Base-by-base conservation (phyloP, 805 yeast species). In the Candida tibetensis region DNA sequence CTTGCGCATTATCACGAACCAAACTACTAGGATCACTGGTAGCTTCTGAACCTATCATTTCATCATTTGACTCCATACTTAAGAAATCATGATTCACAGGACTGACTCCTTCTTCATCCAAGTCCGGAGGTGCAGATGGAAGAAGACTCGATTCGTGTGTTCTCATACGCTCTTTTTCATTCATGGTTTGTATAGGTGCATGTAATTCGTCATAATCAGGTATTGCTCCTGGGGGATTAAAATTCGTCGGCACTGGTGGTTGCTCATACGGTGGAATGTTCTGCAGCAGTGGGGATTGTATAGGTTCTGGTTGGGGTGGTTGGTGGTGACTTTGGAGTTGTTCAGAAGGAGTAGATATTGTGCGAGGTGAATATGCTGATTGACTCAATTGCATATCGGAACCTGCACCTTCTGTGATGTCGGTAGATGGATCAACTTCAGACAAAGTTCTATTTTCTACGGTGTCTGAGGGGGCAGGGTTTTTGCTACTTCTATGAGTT, bases 81-180 rank as follows among this genome's bases (percentile, higher is more conserved):
- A 28, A 27, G 13, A 41, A 21, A 30, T 23, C 30, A 10, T 38
- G 28, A 21, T 34, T 34, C 19, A 41, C 40, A 16, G 42, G 45
- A 17, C 44, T 41, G 12, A 37, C 28, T 1, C 53, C 57, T 5
- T 52, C 57, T 5, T 48, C 50, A 22, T 52, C 55, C 17, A 50
- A 51, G 14, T 52, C 41, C 1, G 58, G 61, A 1, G 72, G 72
- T 22, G 60, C 82, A 2, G 87, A 80, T 0, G 91, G 90, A 16
- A 82, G 50, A 29, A 83, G 61, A 4, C 83, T 73, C 32, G 73
- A 71, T 53, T 82, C 90, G 33, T 70, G 70, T 3, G 69, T 58
- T 40, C 70, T 62, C 48, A 81, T 56, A 12, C 71, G 50, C 43
- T 81, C 82, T 53, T 84, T 83, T 42, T 83, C 91, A 1, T 79